Conservation (phyloP, 1,139 yeast species). For the Yamadazyma membranifaciens region DNA sequence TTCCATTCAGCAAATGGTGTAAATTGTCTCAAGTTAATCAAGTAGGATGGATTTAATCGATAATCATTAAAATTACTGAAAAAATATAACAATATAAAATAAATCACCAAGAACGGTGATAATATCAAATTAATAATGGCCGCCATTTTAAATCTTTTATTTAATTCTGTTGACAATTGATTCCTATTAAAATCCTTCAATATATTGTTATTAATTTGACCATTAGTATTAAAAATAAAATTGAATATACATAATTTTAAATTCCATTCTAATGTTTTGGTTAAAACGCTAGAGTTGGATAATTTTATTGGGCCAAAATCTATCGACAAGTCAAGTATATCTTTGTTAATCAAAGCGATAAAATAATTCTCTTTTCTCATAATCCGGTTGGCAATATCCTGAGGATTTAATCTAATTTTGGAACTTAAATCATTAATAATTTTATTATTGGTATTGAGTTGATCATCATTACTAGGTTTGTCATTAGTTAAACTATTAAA, state of each 20-base stretch:
- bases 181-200: conserved; percentile 72
- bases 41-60: conserved; percentile 80
- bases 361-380: conserved; percentile 94
- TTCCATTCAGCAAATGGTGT: conserved; percentile 97
- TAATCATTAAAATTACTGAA: conserved; percentile 92
- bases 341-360: conserved; percentile 83
- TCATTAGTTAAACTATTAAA: conserved; percentile 67
- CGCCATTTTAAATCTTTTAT: conserved; percentile 79
- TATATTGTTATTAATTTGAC: conserved; percentile 75
- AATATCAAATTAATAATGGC: conserved; percentile 79
- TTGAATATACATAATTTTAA: conserved; percentile 84
- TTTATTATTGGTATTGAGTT: conserved; percentile 15
- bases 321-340: conserved; percentile 61
- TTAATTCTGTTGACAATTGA: conserved; percentile 64
- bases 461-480: conserved; percentile 4
- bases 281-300: conserved; percentile 47
- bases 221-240: conserved; percentile 77
- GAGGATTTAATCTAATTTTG: conserved; percentile 80
- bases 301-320: conserved; percentile 25
- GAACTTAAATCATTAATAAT: conserved; percentile 59
- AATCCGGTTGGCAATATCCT: conserved; percentile 89
- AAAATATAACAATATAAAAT: conserved; percentile 79
- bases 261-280: conserved; percentile 94
- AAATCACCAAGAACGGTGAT: conserved; percentile 83
- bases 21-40: conserved; percentile 78